A percentile compares a stretch with the other conserved stretches of the same genome.
These are phyloP conservation scores for Candida pseudoviswanathii DNA, from an alignment of 1,139 yeast genomes.

Conservation along the genomic window DNA sequence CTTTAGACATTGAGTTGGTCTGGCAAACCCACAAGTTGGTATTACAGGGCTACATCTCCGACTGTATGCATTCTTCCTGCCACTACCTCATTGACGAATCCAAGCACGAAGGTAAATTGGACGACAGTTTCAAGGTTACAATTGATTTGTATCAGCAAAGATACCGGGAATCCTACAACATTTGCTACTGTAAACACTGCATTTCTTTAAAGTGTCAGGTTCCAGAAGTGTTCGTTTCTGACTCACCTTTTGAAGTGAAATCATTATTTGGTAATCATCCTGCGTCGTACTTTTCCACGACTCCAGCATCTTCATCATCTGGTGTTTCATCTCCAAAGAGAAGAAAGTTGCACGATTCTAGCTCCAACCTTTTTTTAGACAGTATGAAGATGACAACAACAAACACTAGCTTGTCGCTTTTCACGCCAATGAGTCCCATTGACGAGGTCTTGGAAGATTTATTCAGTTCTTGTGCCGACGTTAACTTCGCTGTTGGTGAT, in stretches of 20 bases:
- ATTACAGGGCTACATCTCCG: slow-evolving; percentile 25
- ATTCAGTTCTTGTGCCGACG: not conserved
- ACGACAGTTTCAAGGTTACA: slow-evolving; percentile 18
- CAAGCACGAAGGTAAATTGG: slow-evolving; percentile 16
- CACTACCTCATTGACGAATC: slow-evolving; percentile 18
- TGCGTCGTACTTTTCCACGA: not conserved
- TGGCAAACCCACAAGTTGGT: slow-evolving; percentile 46
- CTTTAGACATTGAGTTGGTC: slow-evolving; percentile 40
- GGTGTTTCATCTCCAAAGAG: not conserved
- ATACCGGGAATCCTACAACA: slow-evolving; percentile 4
- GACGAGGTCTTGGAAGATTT: slow-evolving; percentile 3
- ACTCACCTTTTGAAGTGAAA: slow-evolving; percentile 1
- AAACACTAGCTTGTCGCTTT: not conserved
- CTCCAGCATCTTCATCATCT: not conserved
- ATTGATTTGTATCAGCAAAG: slow-evolving; percentile 6
- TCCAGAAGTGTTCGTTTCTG: not conserved
- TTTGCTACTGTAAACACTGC: slow-evolving; percentile 5
- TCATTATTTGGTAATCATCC: slow-evolving; percentile 1
- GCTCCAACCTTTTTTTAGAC: not conserved
- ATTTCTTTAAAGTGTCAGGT: not conserved
- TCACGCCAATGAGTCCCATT: slow-evolving; percentile 2
- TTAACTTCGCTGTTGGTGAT: not conserved
- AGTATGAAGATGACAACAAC: not conserved
- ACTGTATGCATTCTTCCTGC: slow-evolving; percentile 17
- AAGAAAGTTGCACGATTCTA: not conserved